Percentiles rank a stretch among this genome's conserved stretches.
Evolutionary conservation across 2,329 filamentous ascomycete genomes (phyloP).

Genomic region (Nigrograna mackinnonii): DNA sequence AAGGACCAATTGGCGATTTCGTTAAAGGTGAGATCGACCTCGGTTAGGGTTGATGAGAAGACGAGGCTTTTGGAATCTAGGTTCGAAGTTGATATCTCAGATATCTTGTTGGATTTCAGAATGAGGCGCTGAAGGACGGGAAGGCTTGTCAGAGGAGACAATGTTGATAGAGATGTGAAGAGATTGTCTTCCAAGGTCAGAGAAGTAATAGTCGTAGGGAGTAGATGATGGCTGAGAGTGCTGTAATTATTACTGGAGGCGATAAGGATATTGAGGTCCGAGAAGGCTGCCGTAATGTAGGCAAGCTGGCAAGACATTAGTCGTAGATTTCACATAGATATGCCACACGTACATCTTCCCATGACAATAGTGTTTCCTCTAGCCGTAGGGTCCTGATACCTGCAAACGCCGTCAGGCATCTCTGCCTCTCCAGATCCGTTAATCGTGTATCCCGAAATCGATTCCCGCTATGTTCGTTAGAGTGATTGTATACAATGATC

Average conservation of each 20-base stretch:
- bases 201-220: conserved; percentile 60
- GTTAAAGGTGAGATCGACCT: conserved; percentile 52
- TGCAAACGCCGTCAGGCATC: conserved; percentile 30
- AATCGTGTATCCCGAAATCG: conserved; percentile 56
- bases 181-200: conserved; percentile 75
- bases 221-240: conserved; percentile 31
- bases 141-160: conserved; percentile 64
- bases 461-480: conserved; percentile 79
- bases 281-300: conserved; percentile 56
- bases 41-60: conserved; percentile 36
- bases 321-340: too few relatives aligned
- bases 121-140: conserved; percentile 53
- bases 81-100: conserved; percentile 33
- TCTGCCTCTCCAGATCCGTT: conserved; percentile 21
- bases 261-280: conserved; percentile 57
- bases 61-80: conserved; percentile 14
- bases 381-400: conserved; percentile 51
- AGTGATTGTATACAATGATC: too few relatives aligned
- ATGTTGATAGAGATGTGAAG: conserved; percentile 62
- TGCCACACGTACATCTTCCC: conserved; percentile 30
- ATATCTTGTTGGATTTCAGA: conserved; percentile 78
- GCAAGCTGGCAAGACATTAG: too few relatives aligned
- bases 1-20: conserved; percentile 67
- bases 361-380: conserved; percentile 50
- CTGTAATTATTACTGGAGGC: conserved; percentile 42